A percentile compares a stretch with the other conserved stretches of the same genome.
Conservation (phyloP, 225 moss, liverwort and hornwort genomes). For the Asterella californica region DNA sequence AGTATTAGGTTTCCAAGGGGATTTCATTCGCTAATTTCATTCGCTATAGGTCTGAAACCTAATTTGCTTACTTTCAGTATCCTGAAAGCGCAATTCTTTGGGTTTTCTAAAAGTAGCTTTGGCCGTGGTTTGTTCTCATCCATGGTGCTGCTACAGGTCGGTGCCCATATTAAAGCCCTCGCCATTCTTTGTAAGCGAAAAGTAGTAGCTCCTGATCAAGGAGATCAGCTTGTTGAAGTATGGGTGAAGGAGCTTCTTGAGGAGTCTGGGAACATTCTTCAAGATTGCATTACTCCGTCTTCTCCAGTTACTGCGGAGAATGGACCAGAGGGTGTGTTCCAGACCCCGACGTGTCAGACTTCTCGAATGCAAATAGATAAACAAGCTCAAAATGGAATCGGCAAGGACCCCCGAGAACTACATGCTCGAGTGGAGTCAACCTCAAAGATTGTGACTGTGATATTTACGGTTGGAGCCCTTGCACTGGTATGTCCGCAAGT, state of each 20-base stretch:
- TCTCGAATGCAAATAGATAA: background rate
- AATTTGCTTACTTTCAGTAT: too few relatives aligned
- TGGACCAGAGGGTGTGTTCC: constrained; percentile 20
- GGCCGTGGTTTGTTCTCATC: background rate
- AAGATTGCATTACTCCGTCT: constrained; percentile 31
- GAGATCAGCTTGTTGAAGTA: constrained; percentile 42
- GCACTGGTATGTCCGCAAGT: constrained; percentile 48
- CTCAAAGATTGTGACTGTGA: constrained; percentile 37
- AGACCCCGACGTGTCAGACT: constrained; percentile 23
- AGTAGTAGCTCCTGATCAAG: constrained; percentile 36
- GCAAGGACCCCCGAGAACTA: background rate
- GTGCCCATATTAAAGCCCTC: constrained; percentile 56
- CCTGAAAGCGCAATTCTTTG: too few relatives aligned
- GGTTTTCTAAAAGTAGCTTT: background rate
- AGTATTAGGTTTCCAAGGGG: too few relatives aligned
- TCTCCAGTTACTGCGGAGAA: constrained; percentile 9
- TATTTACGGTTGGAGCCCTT: constrained; percentile 51
- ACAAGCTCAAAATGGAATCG: constrained; percentile 16
- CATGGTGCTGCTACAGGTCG: constrained; percentile 34
- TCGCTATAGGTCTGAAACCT: too few relatives aligned
- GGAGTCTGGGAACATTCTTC: constrained; percentile 41
- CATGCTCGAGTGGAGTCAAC: constrained; percentile 10
- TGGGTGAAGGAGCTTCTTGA: constrained; percentile 50
- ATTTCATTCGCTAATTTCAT: too few relatives aligned
- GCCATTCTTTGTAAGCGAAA: constrained; percentile 52